Conservation (phyloP, 2,329 filamentous ascomycete genomes). For the Dactylonectria estremocensis region DNA sequence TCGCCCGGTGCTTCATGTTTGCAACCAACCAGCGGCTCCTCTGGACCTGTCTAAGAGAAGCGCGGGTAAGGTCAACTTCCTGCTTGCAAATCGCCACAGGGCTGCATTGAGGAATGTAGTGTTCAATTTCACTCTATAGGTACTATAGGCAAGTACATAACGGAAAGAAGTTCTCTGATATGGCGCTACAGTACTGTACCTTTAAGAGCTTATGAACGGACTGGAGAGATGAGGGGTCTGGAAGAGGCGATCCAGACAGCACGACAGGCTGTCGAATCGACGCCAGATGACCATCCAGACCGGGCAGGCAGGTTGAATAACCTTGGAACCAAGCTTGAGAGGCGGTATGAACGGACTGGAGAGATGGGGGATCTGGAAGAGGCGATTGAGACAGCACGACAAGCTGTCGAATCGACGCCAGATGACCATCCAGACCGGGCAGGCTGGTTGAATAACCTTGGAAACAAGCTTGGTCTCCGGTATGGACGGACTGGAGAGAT, state of each 20-base stretch:
- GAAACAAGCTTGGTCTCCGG: too few relatives aligned
- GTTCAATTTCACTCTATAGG: too few relatives aligned
- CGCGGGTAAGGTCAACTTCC: too few relatives aligned
- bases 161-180: too few relatives aligned
- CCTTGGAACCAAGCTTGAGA: background rate
- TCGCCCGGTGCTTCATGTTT: too few relatives aligned
- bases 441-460: too few relatives aligned
- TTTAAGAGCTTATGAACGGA: conserved; percentile 17
- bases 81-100: too few relatives aligned
- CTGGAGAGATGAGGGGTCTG: conserved; percentile 7
- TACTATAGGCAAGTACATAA: too few relatives aligned
- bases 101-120: too few relatives aligned
- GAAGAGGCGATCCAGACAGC: conserved; percentile 14
- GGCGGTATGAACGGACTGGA: conserved; percentile 1
- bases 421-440: conserved; percentile 3
- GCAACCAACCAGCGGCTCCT: too few relatives aligned
- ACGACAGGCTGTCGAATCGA: background rate
- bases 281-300: conserved; percentile 5
- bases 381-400: conserved; percentile 1
- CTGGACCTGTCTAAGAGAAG: too few relatives aligned
- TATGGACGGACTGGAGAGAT: background rate
- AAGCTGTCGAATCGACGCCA: background rate
- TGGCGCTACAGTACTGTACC: too few relatives aligned
- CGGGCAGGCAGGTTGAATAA: background rate
- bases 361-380: conserved; percentile 13